Percentiles rank a stretch among this genome's conserved stretches.
These are phyloP conservation scores for Niebla homalea DNA, from an alignment of 495 filamentous ascomycete species.

Conservation along the genomic window DNA sequence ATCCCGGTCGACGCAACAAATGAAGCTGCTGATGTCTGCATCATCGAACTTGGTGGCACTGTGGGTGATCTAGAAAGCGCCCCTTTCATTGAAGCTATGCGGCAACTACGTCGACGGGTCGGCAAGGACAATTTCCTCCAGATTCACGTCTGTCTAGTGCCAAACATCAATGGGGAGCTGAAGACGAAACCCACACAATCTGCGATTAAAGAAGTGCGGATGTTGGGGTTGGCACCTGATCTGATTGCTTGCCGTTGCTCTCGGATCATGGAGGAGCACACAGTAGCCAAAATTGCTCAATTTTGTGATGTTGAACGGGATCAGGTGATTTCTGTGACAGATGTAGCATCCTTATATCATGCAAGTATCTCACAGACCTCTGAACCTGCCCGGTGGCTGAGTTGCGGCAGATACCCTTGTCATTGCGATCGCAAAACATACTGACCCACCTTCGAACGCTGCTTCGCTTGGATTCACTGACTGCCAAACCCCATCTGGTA, in stretches of 20 bases:
- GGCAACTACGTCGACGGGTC: constrained; percentile 51
- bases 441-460: constrained; percentile 44
- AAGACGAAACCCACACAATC: constrained; percentile 97
- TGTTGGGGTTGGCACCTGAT: constrained; percentile 74
- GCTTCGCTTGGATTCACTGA: constrained; percentile 43
- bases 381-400: constrained; percentile 40
- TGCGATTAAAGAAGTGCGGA: constrained; percentile 69
- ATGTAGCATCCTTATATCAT: constrained; percentile 68
- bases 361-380: not conserved
- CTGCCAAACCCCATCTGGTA: constrained; percentile 30
- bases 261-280: constrained; percentile 51
- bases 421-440: constrained; percentile 70
- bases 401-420: constrained; percentile 83
- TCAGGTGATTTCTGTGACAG: constrained; percentile 74
- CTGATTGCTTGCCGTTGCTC: constrained; percentile 90
- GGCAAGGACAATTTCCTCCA: constrained; percentile 73
- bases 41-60: constrained; percentile 68
- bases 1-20: constrained; percentile 79
- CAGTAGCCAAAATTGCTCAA: constrained; percentile 75
- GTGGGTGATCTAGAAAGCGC: constrained; percentile 85
- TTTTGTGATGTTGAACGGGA: constrained; percentile 70
- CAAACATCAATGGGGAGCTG: constrained; percentile 64
- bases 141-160: constrained; percentile 74
- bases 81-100: constrained; percentile 80
- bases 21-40: constrained; percentile 67